Evolutionary conservation across 1,139 yeast genomes (phyloP), one percentile per base, ranked within the genome.

Genomic region (Nakaseomyces kungkrabaensis): DNA sequence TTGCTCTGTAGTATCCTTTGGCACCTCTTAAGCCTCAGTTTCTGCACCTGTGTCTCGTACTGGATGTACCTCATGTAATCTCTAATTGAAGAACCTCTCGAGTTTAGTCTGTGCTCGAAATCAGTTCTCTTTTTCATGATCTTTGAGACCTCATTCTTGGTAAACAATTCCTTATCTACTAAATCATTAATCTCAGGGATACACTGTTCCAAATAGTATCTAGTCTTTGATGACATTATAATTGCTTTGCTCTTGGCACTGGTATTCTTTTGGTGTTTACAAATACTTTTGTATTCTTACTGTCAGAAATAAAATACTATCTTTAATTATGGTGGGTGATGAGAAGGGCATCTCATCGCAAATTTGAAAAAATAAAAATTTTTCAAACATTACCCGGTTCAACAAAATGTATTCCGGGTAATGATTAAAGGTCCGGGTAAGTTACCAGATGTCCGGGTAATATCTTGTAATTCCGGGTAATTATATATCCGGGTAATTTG

Each of bases 61-160:
- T 82, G 87, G 45, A 85, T 79, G 65, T 92, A 94, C 58, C 78
- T 77, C 52, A 88, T 64, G 63, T 82, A 94, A 66, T 92, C 98
- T 52, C 79, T 72, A 4, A 89, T 79, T 57, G 77, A 81, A 24
- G 92, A 79, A 2, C 95, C 95, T 67, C 97, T 76, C 43, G 95
- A 89, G 48, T 80, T 79, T 50, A 94, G 78, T 54, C 96, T 72
- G 67, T 92, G 96, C 68, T 94, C 99, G 60, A 89, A 92, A 68
- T 90, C 97, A 0, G 97, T 90, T 70, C 98, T 78, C 65, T 89
- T 80, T 70, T 92, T 82, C 90, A 92, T 88, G 53, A 94, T 85
- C 73, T 79, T 77, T 48, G 84, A 81, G 58, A 89, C 81, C 67
- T 94, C 98, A 60, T 78, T 77, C 61, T 83, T 81, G 38, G 78